Evolutionary conservation across 2,329 filamentous ascomycete genomes (phyloP).

Genomic region (Neobulgaria alba): DNA sequence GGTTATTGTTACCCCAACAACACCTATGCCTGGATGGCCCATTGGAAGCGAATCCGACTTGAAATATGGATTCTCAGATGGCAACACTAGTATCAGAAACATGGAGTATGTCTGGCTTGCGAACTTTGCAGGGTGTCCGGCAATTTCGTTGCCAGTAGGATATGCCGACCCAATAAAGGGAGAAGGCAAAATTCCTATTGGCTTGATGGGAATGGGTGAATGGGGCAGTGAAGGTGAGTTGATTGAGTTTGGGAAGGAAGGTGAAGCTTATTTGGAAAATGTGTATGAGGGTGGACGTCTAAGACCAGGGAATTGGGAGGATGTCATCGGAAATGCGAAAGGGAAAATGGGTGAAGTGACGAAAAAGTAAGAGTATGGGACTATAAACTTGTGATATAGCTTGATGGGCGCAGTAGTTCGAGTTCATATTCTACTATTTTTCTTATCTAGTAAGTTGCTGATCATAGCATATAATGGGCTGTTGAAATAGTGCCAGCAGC

Average conservation of each 20-base stretch:
- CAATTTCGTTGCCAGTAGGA: slow-evolving; percentile 66
- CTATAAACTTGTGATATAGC: too few species aligned
- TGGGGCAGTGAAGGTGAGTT: slow-evolving; percentile 60
- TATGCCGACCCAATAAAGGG: slow-evolving; percentile 40
- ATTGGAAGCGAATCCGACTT: slow-evolving; percentile 49
- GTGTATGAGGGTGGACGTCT: slow-evolving; percentile 39
- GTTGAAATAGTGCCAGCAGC: too few species aligned
- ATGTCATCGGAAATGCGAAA: slow-evolving; percentile 40
- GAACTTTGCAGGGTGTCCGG: slow-evolving; percentile 72
- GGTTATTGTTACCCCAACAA: slow-evolving; percentile 70
- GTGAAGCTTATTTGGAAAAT: slow-evolving; percentile 46
- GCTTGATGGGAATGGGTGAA: slow-evolving; percentile 55
- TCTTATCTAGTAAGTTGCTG: too few species aligned
- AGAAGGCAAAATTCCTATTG: slow-evolving; percentile 52
- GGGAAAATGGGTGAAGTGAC: background rate
- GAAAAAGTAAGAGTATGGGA: too few species aligned
- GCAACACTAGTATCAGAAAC: slow-evolving; percentile 60
- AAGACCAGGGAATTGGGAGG: slow-evolving; percentile 47
- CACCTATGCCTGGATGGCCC: slow-evolving; percentile 64
- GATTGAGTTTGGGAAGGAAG: slow-evolving; percentile 49
- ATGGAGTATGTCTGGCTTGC: slow-evolving; percentile 85
- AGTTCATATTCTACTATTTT: too few species aligned
- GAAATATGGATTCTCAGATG: slow-evolving; percentile 66
- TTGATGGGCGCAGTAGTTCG: too few species aligned
- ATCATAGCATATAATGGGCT: too few species aligned